phyloP scores from a whole-genome alignment of 257 asterid species.

The Haberlea rhodopensis region DNA sequence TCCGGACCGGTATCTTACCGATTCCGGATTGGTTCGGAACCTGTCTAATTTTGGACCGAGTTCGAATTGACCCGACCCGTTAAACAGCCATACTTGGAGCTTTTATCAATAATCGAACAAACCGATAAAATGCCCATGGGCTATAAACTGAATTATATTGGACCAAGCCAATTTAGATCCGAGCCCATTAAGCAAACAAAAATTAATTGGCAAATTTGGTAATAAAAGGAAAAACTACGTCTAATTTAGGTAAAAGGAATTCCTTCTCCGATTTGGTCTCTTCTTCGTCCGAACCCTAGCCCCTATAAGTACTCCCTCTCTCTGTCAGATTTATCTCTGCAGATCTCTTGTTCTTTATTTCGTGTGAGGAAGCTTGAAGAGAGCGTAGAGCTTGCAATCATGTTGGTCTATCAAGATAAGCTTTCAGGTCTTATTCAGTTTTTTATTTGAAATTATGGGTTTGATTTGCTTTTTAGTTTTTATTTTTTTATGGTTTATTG shows the following conservation, averaged over 20 bases:
- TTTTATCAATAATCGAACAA: too few relatives aligned
- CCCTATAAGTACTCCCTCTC: constrained; percentile 30
- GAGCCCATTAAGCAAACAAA: neutral
- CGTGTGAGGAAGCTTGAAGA: constrained; percentile 16
- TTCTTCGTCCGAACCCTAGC: constrained; percentile 36
- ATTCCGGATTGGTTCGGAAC: too few relatives aligned
- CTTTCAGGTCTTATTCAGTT: constrained; percentile 20
- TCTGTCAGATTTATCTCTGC: neutral
- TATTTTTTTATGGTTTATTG: neutral
- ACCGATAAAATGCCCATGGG: too few relatives aligned
- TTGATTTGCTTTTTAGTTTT: neutral
- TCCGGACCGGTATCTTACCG: too few relatives aligned
- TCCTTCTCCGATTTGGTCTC: neutral
- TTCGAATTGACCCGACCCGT: too few relatives aligned
- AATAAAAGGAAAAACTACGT: constrained; percentile 12
- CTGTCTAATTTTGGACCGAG: too few relatives aligned
- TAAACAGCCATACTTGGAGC: too few relatives aligned
- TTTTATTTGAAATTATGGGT: neutral
- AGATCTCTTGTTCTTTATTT: neutral
- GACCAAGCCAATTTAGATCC: too few relatives aligned
- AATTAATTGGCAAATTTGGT: constrained; percentile 1
- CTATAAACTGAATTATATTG: too few relatives aligned
- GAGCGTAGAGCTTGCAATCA: constrained; percentile 23
- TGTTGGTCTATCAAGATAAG: constrained; percentile 45
- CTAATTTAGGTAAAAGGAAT: constrained; percentile 12